Percentiles rank a stretch among this genome's conserved stretches.
phyloP scores from a whole-genome alignment of 2,329 filamentous ascomycete species.

The Chaetomium sp. region DNA sequence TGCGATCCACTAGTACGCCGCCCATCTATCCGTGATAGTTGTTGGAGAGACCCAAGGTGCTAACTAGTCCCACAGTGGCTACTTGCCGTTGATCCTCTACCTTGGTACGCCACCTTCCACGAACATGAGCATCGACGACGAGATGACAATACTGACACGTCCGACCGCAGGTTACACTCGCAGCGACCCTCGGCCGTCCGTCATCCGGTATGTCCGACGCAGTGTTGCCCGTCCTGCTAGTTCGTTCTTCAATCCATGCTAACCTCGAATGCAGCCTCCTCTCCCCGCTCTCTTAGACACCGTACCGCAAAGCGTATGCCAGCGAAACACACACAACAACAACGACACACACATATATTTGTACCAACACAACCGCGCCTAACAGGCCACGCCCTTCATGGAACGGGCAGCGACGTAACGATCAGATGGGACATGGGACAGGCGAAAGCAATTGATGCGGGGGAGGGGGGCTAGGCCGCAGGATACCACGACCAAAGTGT shows the following conservation, averaged over 20 bases:
- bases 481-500: conserved; percentile 18
- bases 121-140: conserved; percentile 17
- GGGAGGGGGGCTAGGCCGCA: not conserved
- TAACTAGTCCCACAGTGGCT: conserved; percentile 60
- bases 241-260: not conserved
- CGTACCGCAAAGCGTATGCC: conserved; percentile 5
- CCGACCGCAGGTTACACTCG: conserved; percentile 70
- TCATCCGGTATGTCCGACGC: conserved; percentile 44
- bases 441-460: not conserved
- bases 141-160: too few species aligned
- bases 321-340: not conserved
- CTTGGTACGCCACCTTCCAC: conserved; percentile 55
- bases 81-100: conserved; percentile 93
- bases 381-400: not conserved
- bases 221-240: conserved; percentile 10
- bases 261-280: conserved; percentile 42
- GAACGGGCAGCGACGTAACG: not conserved
- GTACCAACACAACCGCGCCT: too few species aligned
- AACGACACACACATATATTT: too few species aligned
- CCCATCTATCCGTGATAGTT: not conserved
- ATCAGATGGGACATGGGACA: not conserved
- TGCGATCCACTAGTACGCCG: conserved; percentile 84
- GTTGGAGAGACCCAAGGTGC: conserved; percentile 14
- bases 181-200: conserved; percentile 80
- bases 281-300: conserved; percentile 54